Base-by-base conservation (phyloP, 768 basidiomycete genomes). In the Hericium alpestre region DNA sequence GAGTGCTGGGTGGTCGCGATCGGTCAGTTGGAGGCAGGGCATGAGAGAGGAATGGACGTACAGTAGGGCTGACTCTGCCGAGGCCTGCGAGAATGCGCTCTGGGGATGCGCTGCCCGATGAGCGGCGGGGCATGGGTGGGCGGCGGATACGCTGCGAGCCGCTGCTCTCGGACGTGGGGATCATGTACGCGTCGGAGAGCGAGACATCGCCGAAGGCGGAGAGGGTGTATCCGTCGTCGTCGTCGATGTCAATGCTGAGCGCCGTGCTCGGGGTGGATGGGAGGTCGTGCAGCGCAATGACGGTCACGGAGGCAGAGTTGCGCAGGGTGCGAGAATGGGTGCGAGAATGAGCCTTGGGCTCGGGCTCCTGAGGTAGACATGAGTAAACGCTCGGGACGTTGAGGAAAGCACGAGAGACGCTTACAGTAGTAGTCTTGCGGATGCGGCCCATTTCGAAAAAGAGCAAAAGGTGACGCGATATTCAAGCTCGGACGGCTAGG, bases 201-300 rank as follows among this genome's bases (percentile, higher is more conserved):
- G 57, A 55, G 27, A 40, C 51, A 41, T 63, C 60, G 37, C 62
- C 55, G 49, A 38, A 56, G 15, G 57, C 60, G 13, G 55, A 58
- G 1, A 63, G 55, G 16, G 56, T 41, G 51, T 63, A 63, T 1
- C 62, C 62, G n/a, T 63, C 62, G 7, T 56, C 60, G 43, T 53
- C 62, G 39, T 58, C 50, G 55, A 63, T 58, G 53, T 63, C 59
- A 13, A 56, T 18, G 7, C 51, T 38, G 9, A 6, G 18, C 8
- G 32, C 23, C 22, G 20, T 23, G 23, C 54, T 50, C 8, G 41
- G 18, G 32, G 58, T 18, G 15, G 52, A 43, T 55, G 52, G 52
- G 12, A 55, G 49, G 15, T 50, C 52, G 43, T 57, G 55, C 23
- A 23, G 37, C 11, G 60, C 49, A 32, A 40, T 6, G 46, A 53